A percentile compares a stretch with the other conserved stretches of the same genome.
Evolutionary conservation across 1,284 basidiomycete genomes (phyloP).

Genomic region (Gomphus bonarii): DNA sequence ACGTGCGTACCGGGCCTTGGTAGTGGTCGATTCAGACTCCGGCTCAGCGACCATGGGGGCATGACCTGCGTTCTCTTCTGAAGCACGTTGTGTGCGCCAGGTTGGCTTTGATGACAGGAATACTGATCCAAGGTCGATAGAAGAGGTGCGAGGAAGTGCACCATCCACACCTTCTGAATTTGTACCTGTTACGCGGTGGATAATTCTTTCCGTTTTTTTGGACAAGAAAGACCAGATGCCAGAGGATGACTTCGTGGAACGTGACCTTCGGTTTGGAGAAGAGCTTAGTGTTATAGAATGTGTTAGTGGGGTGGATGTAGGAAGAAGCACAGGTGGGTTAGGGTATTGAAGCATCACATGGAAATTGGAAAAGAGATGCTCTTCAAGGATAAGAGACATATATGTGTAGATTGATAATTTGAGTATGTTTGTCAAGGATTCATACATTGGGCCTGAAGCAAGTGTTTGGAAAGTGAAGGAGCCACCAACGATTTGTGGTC

Average conservation of each 20-base stretch:
- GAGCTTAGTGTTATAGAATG: neutral
- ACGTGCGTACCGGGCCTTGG: neutral
- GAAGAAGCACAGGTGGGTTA: neutral
- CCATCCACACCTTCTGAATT: neutral
- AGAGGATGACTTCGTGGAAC: slow-evolving; percentile 7
- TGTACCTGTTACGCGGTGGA: slow-evolving; percentile 19
- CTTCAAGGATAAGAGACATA: slow-evolving; percentile 51
- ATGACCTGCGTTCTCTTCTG: slow-evolving; percentile 8
- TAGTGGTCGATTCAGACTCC: neutral
- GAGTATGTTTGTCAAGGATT: slow-evolving; percentile 36
- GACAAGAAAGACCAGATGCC: slow-evolving; percentile 34
- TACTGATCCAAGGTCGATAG: neutral
- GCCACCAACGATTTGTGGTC: slow-evolving; percentile 40
- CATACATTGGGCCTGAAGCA: slow-evolving; percentile 31
- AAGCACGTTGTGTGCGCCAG: neutral
- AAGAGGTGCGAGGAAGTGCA: neutral
- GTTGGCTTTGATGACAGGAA: neutral
- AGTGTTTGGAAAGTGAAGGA: slow-evolving; percentile 45
- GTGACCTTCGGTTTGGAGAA: neutral
- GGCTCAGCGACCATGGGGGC: neutral
- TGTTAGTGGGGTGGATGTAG: neutral
- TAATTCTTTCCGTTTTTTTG: slow-evolving; percentile 28
- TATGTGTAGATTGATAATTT: slow-evolving; percentile 45
- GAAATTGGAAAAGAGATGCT: slow-evolving; percentile 44
- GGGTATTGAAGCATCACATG: slow-evolving; percentile 34